Evolutionary conservation across 331 rosid genomes (phyloP).

Genomic region (Prunus yedoensis): DNA sequence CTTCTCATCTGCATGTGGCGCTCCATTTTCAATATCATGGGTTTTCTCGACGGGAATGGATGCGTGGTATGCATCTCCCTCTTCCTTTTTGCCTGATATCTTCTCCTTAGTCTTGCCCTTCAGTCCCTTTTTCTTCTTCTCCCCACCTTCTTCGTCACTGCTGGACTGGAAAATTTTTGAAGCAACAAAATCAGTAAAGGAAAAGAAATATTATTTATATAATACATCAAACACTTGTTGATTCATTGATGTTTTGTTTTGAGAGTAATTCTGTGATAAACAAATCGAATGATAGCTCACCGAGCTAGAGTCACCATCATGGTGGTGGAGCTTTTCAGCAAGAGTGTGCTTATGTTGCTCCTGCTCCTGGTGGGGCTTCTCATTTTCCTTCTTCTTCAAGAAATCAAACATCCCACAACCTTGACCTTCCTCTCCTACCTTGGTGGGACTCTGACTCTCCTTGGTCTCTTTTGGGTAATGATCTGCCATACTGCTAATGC

Average conservation of each 20-base stretch:
- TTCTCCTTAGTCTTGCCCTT: constrained; percentile 34
- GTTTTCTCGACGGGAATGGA: constrained; percentile 6
- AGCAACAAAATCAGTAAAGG: not conserved
- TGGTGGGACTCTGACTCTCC: not conserved
- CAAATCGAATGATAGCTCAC: too few relatives aligned
- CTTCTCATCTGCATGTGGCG: constrained; percentile 9
- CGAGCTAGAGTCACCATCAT: too few relatives aligned
- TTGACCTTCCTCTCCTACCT: constrained; percentile 21
- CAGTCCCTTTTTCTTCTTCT: constrained; percentile 29
- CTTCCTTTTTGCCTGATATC: constrained; percentile 20
- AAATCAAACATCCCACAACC: constrained; percentile 32
- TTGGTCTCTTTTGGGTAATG: constrained; percentile 20
- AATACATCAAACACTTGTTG: not conserved
- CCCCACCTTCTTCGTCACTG: constrained; percentile 29
- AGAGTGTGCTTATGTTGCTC: constrained; percentile 6
- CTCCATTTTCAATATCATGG: not conserved
- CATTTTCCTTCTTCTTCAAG: constrained; percentile 28
- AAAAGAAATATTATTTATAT: not conserved
- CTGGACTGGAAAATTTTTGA: constrained; percentile 24
- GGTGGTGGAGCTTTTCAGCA: too few relatives aligned
- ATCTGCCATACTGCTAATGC: constrained; percentile 34
- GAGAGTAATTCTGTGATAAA: not conserved
- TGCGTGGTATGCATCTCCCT: constrained; percentile 5
- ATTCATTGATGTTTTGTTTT: not conserved
- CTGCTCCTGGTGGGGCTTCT: constrained; percentile 12